Percentiles rank a stretch among this genome's conserved stretches.
phyloP scores from a whole-genome alignment of 345 rosid species.

The Aurinia saxatilis region DNA sequence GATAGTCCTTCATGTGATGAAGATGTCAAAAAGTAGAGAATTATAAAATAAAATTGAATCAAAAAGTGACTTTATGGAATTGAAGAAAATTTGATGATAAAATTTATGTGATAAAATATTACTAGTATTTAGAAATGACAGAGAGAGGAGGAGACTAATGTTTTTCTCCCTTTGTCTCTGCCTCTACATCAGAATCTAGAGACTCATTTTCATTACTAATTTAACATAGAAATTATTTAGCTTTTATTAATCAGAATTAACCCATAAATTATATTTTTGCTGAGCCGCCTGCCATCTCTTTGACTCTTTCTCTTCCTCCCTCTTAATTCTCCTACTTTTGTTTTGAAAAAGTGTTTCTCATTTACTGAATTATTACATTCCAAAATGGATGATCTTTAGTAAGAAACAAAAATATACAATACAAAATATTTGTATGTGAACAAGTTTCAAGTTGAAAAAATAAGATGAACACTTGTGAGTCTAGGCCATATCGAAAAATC shows the following conservation, averaged over 20 bases:
- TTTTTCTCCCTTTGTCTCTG: slow-evolving; percentile 38
- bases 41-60: slow-evolving; percentile 23
- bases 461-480: too few relatives aligned
- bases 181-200: slow-evolving; percentile 7
- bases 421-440: neutral
- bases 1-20: slow-evolving; percentile 35
- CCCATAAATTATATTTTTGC: neutral
- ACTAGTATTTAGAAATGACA: slow-evolving; percentile 31
- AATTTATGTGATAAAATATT: slow-evolving; percentile 17
- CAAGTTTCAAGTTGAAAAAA: neutral
- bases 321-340: neutral
- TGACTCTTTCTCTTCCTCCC: slow-evolving; percentile 20
- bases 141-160: slow-evolving; percentile 35
- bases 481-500: too few relatives aligned
- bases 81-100: slow-evolving; percentile 8
- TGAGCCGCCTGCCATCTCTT: slow-evolving; percentile 18
- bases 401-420: neutral
- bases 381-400: neutral
- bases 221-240: neutral
- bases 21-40: slow-evolving; percentile 39
- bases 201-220: slow-evolving; percentile 3
- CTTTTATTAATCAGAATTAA: neutral
- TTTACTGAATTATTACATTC: neutral
- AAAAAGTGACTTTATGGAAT: slow-evolving; percentile 29
- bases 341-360: neutral